Conservation (phyloP, 2,329 filamentous ascomycete species). For the Trichoderma lentiforme region DNA sequence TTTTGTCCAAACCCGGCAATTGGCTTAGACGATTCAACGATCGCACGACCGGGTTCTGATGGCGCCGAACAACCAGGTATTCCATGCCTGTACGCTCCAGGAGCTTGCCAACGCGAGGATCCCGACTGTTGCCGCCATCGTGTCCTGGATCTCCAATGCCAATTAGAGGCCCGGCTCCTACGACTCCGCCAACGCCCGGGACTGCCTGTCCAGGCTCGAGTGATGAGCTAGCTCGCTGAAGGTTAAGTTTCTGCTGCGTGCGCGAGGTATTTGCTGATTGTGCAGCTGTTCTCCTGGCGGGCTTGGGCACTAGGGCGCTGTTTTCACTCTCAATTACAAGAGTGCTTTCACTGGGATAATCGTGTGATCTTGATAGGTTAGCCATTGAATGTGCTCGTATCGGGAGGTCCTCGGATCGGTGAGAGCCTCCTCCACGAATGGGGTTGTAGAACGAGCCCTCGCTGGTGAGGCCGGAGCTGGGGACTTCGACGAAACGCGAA, state of each 20-base stretch:
- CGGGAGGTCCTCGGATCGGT: slow-evolving; percentile 33
- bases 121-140: slow-evolving; percentile 48
- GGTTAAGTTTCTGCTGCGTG: slow-evolving; percentile 72
- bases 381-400: slow-evolving; percentile 43
- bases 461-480: slow-evolving; percentile 47
- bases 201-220: slow-evolving; percentile 60
- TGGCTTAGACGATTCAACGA: slow-evolving; percentile 49
- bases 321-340: slow-evolving; percentile 35
- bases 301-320: slow-evolving; percentile 47
- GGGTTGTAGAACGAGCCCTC: slow-evolving; percentile 52
- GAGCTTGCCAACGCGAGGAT: slow-evolving; percentile 62
- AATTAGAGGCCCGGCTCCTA: slow-evolving; percentile 46
- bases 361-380: slow-evolving; percentile 31
- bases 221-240: slow-evolving; percentile 69
- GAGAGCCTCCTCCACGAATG: slow-evolving; percentile 26
- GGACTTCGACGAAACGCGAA: slow-evolving; percentile 57
- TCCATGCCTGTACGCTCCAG: slow-evolving; percentile 69
- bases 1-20: slow-evolving; percentile 51
- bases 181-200: slow-evolving; percentile 35
- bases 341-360: slow-evolving; percentile 23
- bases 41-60: slow-evolving; percentile 66
- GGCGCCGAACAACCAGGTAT: slow-evolving; percentile 69
- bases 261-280: slow-evolving; percentile 57
- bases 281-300: slow-evolving; percentile 38
- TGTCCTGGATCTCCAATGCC: slow-evolving; percentile 54